These are phyloP conservation scores for Beta macrorhiza DNA, from an alignment of 179 eudicot genomes.

Conservation along the genomic window DNA sequence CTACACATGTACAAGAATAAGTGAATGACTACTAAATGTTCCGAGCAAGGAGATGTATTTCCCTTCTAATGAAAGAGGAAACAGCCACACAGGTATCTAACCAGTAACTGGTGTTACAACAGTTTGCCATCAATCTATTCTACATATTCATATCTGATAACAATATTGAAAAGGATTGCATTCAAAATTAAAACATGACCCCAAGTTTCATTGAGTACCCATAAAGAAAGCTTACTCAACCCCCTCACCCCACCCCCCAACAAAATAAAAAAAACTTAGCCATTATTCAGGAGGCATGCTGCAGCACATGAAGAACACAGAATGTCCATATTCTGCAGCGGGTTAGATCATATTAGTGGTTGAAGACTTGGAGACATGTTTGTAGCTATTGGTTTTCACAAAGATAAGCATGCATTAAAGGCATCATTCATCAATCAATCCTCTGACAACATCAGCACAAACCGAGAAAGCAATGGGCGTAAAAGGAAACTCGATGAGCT, in stretches of 20 bases:
- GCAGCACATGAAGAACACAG: background rate
- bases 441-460: too few species aligned
- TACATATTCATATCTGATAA: background rate
- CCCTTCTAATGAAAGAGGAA: too few species aligned
- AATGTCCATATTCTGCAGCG: background rate
- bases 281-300: background rate
- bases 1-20: too few species aligned
- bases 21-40: too few species aligned
- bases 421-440: background rate
- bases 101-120: background rate
- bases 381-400: background rate
- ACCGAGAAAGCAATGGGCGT: background rate
- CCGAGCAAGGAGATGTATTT: too few species aligned
- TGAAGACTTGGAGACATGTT: background rate
- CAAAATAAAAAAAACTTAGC: background rate
- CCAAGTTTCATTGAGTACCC: background rate
- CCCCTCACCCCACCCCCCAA: background rate
- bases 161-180: background rate
- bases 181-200: background rate
- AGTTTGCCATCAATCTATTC: background rate
- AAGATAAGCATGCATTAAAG: background rate
- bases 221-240: background rate
- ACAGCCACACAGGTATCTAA: background rate
- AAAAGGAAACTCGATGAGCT: background rate
- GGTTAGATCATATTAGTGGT: background rate